Evolutionary conservation across 768 basidiomycete species (phyloP).

Genomic region (Psilocybe tampanensis): DNA sequence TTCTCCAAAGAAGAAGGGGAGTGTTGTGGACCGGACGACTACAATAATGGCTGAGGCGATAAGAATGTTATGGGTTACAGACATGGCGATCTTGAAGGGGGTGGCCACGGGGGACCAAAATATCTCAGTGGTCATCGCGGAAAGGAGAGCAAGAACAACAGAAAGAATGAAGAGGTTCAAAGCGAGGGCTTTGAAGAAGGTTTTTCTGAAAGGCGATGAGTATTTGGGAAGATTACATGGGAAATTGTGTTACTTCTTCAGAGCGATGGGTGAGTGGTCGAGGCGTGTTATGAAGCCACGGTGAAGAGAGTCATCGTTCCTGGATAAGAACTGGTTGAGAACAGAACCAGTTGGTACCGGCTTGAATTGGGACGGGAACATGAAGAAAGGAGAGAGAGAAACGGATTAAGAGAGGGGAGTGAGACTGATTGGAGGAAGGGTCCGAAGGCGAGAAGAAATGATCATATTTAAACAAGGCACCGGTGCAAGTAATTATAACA

Average conservation of each 20-base stretch:
- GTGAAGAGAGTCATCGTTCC: slow-evolving; percentile 23
- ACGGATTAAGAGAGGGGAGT: neutral
- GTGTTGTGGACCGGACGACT: slow-evolving; percentile 27
- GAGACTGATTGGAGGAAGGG: no score
- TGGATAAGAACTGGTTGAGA: slow-evolving; percentile 25
- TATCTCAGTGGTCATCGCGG: slow-evolving; percentile 18
- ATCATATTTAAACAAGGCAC: no score
- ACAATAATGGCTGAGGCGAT: slow-evolving; percentile 27
- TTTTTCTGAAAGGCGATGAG: slow-evolving; percentile 16
- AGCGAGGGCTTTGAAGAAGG: slow-evolving; percentile 27
- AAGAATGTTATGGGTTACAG: slow-evolving; percentile 29
- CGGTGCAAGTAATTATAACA: no score
- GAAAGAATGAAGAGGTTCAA: slow-evolving; percentile 27
- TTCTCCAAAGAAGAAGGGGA: slow-evolving; percentile 37
- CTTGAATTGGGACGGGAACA: slow-evolving; percentile 21
- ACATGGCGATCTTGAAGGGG: slow-evolving; percentile 21
- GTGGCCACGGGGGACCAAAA: slow-evolving; percentile 18
- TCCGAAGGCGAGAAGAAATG: neutral
- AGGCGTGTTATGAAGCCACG: slow-evolving; percentile 32
- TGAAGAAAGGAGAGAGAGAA: neutral
- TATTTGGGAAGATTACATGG: neutral
- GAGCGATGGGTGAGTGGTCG: slow-evolving; percentile 25
- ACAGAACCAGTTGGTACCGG: slow-evolving; percentile 15
- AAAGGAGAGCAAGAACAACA: slow-evolving; percentile 20
- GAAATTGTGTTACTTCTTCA: slow-evolving; percentile 20